phyloP scores from a whole-genome alignment of 805 yeast species.

The Alloascoidea africana region DNA sequence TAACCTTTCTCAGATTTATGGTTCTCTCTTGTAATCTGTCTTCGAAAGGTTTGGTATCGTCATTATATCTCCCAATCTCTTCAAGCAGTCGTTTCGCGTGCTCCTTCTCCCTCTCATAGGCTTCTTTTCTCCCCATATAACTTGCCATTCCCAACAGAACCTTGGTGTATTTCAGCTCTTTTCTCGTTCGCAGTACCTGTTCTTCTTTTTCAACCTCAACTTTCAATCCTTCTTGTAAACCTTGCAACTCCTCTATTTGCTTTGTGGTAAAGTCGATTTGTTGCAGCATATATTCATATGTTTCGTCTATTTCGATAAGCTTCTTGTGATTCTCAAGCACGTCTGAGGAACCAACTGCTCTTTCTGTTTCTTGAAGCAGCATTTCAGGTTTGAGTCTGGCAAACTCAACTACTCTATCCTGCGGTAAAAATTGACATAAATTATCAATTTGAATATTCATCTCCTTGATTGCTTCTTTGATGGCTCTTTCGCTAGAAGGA shows the following conservation, averaged over 20 bases:
- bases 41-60: conserved; percentile 6
- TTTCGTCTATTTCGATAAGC: conserved; percentile 35
- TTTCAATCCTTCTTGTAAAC: conserved; percentile 15
- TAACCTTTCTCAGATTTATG: neutral
- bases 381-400: conserved; percentile 68
- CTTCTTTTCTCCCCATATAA: conserved; percentile 14
- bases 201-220: conserved; percentile 29
- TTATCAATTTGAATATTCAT: conserved; percentile 80
- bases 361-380: conserved; percentile 59
- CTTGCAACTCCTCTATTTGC: conserved; percentile 18
- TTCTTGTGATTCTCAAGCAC: conserved; percentile 40
- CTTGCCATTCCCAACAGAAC: conserved; percentile 17
- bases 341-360: conserved; percentile 56
- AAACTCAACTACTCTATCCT: conserved; percentile 87
- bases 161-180: conserved; percentile 30
- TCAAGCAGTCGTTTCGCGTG: neutral
- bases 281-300: conserved; percentile 20
- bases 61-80: conserved; percentile 6
- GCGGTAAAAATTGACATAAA: conserved; percentile 88
- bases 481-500: conserved; percentile 17
- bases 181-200: conserved; percentile 28
- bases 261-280: conserved; percentile 18
- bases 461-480: conserved; percentile 27
- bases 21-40: conserved; percentile 7
- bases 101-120: conserved; percentile 10